Evolutionary conservation across 2,329 filamentous ascomycete species (phyloP), one percentile per base, ranked within the genome.

Genomic region (Trichophyton verrucosum): DNA sequence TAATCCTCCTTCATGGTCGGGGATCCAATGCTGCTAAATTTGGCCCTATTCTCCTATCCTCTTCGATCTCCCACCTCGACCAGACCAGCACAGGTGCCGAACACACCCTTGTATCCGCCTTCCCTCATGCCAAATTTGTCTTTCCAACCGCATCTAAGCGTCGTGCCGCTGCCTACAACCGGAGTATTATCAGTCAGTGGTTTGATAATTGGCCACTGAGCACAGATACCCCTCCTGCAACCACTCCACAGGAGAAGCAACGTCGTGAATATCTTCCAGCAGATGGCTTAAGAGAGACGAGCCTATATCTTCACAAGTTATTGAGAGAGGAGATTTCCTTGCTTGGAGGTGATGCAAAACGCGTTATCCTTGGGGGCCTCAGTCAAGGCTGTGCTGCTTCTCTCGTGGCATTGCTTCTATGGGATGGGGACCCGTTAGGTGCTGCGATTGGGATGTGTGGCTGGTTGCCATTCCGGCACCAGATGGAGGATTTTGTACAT

Each of bases 141-240:
- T 82, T 82, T 60, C 80, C 80, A 0, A 81, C 79, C 0, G 74
- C 80, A 0, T 72, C 69, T 5, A 75, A 74, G 11, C 72, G 77
- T 0, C 75, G 77, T 8, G 75, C 80, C 0, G 73, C 68, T 0
- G 70, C 24, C 46, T 76, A 79, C 33, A 38, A 38, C 33, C 33
- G 33, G 9, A 38, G 33, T 38, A 13, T 38, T 38, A 38, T 38
- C 33, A 38, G 13, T 13, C 33, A 38, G 33, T 38, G 80, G 79
- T 82, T 80, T 63, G 76, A 82, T 64, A 72, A 76, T 8, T 76
- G 73, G 17, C 73, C 72, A 1, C 67, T 80, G 0, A 64, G 71
- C 0, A 70, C 78, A 3, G 75, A 80, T 63, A 78, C 76, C 1
- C 69, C 65, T 0, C 63, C 58, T 0, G 36, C 66, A 3, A 38